Evolutionary conservation across 805 yeast species (phyloP), one percentile per base, ranked within the genome.

Genomic region (Candida coquimbonensis): DNA sequence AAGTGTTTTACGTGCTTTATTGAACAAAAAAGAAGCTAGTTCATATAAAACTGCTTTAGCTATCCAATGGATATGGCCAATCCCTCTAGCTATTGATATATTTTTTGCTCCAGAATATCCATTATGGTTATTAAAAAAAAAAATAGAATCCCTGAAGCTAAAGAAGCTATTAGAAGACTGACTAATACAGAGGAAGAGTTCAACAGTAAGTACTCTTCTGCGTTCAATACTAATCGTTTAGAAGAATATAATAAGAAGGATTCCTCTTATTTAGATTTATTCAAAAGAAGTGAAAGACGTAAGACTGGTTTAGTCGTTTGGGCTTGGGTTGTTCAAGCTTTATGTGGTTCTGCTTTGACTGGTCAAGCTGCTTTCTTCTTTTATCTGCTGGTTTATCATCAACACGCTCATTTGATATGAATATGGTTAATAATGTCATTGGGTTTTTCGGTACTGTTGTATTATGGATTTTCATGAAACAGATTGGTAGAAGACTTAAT

Each of bases 51-150:
- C 75, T 36, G 83, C 84, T 9, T 77, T 74, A 56, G 82, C 78
- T 3, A 47, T 78, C 11, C 85, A 79, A 61, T 79, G 83, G 83
- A 59, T 69, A 6, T 79, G 81, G 81, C 26, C 32, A 16, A 56
- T 70, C 11, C 78, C 79, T 35, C 56, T 79, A 26, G 53, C 69
- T 27, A 53, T 68, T 44, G 69, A 70, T 16, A 65, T 72, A 12
- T 64, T 47, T 44, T 57, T 74, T 5, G 74, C 79, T 37, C 83
- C 83, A 12, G 83, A 78, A 46, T 73, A 79, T 9, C 83, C 83
- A 27, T 73, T 77, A 73, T 78, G 78, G 76, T 59, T 76, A 39
- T 69, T 72, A 4, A 68, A 71, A 45, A 65, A 45, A 65, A 67
- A 49, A 73, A 71, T 4, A 60, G 61, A 41, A 42, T 55, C 17